Percentiles rank a stretch among this genome's conserved stretches.
Evolutionary conservation across 768 basidiomycete genomes (phyloP).

Genomic region (Pleurotus platypus): DNA sequence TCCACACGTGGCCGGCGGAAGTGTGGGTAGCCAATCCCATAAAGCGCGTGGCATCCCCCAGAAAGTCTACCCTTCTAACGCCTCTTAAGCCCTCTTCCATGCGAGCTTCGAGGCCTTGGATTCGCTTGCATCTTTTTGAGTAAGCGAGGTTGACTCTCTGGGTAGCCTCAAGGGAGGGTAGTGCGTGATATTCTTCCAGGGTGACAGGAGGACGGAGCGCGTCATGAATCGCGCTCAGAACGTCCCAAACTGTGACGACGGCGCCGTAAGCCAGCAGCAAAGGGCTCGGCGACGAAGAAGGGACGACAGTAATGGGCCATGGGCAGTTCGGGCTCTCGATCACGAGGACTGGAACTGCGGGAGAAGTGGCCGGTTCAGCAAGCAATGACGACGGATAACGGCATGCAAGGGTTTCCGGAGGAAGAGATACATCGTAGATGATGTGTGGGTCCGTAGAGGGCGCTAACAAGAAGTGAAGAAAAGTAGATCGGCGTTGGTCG

Average conservation of each 20-base stretch:
- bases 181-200: constrained; percentile 4
- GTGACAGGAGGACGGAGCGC: constrained; percentile 1
- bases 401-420: constrained; percentile 2
- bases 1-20: neutral
- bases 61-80: constrained; percentile 8
- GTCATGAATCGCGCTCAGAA: constrained; percentile 1
- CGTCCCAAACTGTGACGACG: constrained; percentile 5
- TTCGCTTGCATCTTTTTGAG: neutral
- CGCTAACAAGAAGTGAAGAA: constrained; percentile 2
- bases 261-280: neutral
- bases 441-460: neutral
- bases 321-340: constrained; percentile 2
- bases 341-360: neutral
- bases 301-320: constrained; percentile 3
- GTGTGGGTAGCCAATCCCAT: constrained; percentile 4
- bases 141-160: constrained; percentile 1
- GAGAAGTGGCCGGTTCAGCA: constrained; percentile 4
- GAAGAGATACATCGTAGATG: constrained; percentile 1
- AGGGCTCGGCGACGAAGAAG: neutral
- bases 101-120: neutral
- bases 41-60: constrained; percentile 4
- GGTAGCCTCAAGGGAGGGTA: constrained; percentile 4
- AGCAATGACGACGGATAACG: neutral
- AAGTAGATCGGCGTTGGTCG: neutral
- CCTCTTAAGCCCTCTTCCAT: constrained; percentile 6